These are phyloP conservation scores for Lipomyces lipofer DNA, from an alignment of 805 yeast species.

Conservation along the genomic window DNA sequence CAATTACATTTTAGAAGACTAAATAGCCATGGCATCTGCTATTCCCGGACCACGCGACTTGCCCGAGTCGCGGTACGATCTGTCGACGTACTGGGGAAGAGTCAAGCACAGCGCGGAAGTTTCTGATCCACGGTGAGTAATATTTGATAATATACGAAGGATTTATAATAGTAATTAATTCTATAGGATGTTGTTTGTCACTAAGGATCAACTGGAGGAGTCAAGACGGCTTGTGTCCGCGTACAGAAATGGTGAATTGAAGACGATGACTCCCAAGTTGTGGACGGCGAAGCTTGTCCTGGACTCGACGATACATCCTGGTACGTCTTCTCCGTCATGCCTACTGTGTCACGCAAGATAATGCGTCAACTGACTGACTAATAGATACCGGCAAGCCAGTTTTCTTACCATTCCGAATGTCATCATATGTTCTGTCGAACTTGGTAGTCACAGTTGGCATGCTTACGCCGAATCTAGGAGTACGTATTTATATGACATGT, in stretches of 20 bases:
- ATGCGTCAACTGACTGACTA: neutral
- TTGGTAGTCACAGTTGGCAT: slow-evolving; percentile 95
- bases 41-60: slow-evolving; percentile 77
- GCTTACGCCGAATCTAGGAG: slow-evolving; percentile 90
- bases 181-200: slow-evolving; percentile 68
- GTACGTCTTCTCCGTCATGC: slow-evolving; percentile 1
- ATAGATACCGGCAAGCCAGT: slow-evolving; percentile 90
- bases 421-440: slow-evolving; percentile 89
- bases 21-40: slow-evolving; percentile 75
- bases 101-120: slow-evolving; percentile 92
- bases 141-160: too few species aligned
- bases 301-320: slow-evolving; percentile 91
- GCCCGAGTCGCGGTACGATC: slow-evolving; percentile 79
- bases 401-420: slow-evolving; percentile 92
- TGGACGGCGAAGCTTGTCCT: slow-evolving; percentile 87
- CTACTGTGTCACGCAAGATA: neutral
- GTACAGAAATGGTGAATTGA: slow-evolving; percentile 67
- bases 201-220: slow-evolving; percentile 57
- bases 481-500: slow-evolving; percentile 2
- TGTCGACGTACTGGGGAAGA: slow-evolving; percentile 86
- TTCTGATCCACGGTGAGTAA: slow-evolving; percentile 66
- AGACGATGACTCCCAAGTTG: slow-evolving; percentile 70
- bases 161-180: neutral
- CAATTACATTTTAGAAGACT: too few species aligned
- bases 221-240: slow-evolving; percentile 70